These are phyloP conservation scores for Neofusicoccum ribis DNA, from an alignment of 2,329 filamentous ascomycete genomes.

Conservation along the genomic window DNA sequence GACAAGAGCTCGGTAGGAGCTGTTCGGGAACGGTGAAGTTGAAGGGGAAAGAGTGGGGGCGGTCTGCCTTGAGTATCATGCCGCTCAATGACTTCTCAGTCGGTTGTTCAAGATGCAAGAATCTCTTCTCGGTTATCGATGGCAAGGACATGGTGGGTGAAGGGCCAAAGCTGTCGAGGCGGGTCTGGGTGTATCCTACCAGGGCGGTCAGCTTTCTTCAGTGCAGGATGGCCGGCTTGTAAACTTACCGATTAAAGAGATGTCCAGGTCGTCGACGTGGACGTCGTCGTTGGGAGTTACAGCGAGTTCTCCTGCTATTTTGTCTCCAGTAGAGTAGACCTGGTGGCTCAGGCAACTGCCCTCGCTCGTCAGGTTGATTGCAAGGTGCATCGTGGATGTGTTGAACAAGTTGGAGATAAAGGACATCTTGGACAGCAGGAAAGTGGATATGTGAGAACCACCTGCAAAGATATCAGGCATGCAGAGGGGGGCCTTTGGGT, in stretches of 20 bases:
- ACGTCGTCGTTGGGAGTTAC: not conserved
- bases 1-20: not conserved
- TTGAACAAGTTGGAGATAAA: not conserved
- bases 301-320: not conserved
- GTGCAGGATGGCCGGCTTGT: not conserved
- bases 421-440: not conserved
- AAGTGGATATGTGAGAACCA: not conserved
- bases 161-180: not conserved
- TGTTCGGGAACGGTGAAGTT: not conserved
- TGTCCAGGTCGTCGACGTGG: not conserved
- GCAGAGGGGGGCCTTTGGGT: not conserved
- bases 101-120: not conserved
- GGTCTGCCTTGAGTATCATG: not conserved
- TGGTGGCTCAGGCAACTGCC: not conserved
- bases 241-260: not conserved
- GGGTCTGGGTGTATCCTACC: not conserved
- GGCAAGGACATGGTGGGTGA: not conserved
- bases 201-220: not conserved
- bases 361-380: not conserved
- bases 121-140: not conserved
- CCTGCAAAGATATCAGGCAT: too few species aligned
- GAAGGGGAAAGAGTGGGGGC: not conserved
- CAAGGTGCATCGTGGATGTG: not conserved
- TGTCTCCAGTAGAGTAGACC: not conserved
- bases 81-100: not conserved